Evolutionary conservation across 495 filamentous ascomycete species (phyloP).

Genomic region (Penicillium bialowiezense): DNA sequence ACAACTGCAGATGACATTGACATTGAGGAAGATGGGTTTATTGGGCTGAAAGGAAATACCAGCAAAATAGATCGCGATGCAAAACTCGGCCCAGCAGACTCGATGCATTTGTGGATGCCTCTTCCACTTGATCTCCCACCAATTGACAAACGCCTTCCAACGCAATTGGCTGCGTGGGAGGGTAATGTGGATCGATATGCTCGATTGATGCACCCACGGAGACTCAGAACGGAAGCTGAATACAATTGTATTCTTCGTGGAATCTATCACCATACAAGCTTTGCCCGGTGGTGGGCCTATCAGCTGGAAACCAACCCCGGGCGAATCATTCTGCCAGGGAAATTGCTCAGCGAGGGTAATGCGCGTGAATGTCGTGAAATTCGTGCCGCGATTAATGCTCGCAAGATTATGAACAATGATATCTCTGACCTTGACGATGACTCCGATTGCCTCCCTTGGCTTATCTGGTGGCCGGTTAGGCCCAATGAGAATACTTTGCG

Average conservation of each 20-base stretch:
- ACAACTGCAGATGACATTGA: slow-evolving; percentile 15
- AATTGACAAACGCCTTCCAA: slow-evolving; percentile 22
- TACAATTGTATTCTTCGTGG: slow-evolving; percentile 20
- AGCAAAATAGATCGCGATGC: slow-evolving; percentile 10
- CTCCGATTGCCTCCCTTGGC: slow-evolving; percentile 15
- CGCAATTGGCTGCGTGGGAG: slow-evolving; percentile 23
- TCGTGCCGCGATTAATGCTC: slow-evolving; percentile 20
- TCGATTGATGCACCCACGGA: slow-evolving; percentile 18
- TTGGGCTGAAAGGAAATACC: slow-evolving; percentile 14
- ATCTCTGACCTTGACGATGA: slow-evolving; percentile 14
- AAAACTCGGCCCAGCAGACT: slow-evolving; percentile 11
- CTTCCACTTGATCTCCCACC: slow-evolving; percentile 26
- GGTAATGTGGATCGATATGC: slow-evolving; percentile 28
- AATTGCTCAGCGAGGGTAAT: slow-evolving; percentile 8
- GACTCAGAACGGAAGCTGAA: slow-evolving; percentile 12
- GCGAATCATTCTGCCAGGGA: slow-evolving; percentile 8
- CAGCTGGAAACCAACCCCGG: slow-evolving; percentile 16
- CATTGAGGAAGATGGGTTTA: slow-evolving; percentile 21
- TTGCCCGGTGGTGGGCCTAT: slow-evolving; percentile 25
- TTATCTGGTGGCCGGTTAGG: slow-evolving; percentile 17
- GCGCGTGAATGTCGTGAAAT: slow-evolving; percentile 11
- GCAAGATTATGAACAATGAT: slow-evolving; percentile 22
- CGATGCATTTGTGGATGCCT: slow-evolving; percentile 16
- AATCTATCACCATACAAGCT: slow-evolving; percentile 26
- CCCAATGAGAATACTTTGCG: slow-evolving; percentile 9